Conservation (phyloP, 2,329 filamentous ascomycete genomes). For the Clonostachys byssicola region DNA sequence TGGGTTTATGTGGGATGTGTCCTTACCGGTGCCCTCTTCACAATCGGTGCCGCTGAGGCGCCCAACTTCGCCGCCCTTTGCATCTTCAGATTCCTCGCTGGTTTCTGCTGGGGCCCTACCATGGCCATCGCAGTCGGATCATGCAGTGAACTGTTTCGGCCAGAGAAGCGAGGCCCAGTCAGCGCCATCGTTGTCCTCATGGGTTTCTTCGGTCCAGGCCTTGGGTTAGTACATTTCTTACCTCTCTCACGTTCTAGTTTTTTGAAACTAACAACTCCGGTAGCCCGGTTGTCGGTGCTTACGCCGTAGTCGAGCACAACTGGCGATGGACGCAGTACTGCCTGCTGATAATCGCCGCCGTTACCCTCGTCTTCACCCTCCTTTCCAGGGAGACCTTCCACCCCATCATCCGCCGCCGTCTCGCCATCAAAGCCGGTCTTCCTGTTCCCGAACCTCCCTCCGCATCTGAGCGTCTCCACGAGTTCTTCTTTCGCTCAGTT, state of each 20-base stretch:
- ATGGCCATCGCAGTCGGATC: constrained; percentile 45
- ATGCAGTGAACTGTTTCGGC: constrained; percentile 41
- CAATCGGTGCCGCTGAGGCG: constrained; percentile 47
- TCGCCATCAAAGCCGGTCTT: constrained; percentile 27
- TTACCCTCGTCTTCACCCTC: constrained; percentile 26
- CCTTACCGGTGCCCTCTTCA: constrained; percentile 48
- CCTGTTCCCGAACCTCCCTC: constrained; percentile 8
- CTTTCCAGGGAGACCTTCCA: constrained; percentile 54
- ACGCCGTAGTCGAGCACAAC: constrained; percentile 34
- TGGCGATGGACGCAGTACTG: constrained; percentile 44
- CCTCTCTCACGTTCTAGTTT: no score
- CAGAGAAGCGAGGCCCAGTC: constrained; percentile 27
- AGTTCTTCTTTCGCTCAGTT: constrained; percentile 35
- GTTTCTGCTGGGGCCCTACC: constrained; percentile 42
- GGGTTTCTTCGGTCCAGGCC: constrained; percentile 47
- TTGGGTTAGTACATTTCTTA: constrained; percentile 28
- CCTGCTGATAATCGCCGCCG: constrained; percentile 37
- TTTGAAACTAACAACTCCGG: neutral
- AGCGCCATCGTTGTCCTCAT: constrained; percentile 38
- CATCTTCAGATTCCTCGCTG: constrained; percentile 52
- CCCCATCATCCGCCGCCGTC: constrained; percentile 36
- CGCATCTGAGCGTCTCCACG: constrained; percentile 9
- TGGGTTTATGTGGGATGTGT: constrained; percentile 43
- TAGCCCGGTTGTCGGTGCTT: constrained; percentile 42
- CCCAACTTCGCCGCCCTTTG: constrained; percentile 44